phyloP scores from a whole-genome alignment of 2,329 filamentous ascomycete genomes.

The Dothistroma pini region DNA sequence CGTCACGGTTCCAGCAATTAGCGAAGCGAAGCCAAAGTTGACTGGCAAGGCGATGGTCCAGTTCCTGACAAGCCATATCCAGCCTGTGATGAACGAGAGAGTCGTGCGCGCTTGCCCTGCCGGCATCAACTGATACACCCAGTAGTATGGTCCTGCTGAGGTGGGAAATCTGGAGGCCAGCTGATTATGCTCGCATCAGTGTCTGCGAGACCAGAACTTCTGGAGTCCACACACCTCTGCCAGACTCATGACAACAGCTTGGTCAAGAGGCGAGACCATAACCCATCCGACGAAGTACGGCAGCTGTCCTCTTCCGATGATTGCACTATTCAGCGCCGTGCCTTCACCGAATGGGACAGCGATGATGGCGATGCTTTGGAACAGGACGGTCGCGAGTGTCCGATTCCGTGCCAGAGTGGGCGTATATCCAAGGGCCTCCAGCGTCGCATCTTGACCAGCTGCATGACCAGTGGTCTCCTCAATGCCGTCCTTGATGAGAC shows the following conservation, averaged over 20 bases:
- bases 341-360: conserved; percentile 56
- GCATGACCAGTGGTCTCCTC: too few relatives aligned
- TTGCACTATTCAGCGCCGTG: conserved; percentile 52
- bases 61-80: conserved; percentile 72
- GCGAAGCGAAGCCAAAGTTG: conserved; percentile 63
- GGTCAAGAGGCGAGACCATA: conserved; percentile 61
- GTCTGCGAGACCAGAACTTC: too few relatives aligned
- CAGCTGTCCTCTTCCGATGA: conserved; percentile 63
- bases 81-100: conserved; percentile 67
- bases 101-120: conserved; percentile 39
- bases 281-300: conserved; percentile 72
- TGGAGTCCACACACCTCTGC: conserved; percentile 47
- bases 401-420: too few relatives aligned
- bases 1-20: conserved; percentile 47
- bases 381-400: conserved; percentile 26
- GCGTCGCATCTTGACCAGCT: too few relatives aligned
- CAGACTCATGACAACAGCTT: conserved; percentile 66
- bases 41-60: conserved; percentile 75
- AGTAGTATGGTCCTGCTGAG: conserved; percentile 74
- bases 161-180: conserved; percentile 72
- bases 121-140: conserved; percentile 65
- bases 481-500: too few relatives aligned
- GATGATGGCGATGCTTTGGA: conserved; percentile 59
- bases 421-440: too few relatives aligned
- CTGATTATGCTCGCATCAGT: too few relatives aligned